These are phyloP conservation scores for Xerocomus spinulosus DNA, from an alignment of 768 basidiomycete genomes.

Conservation along the genomic window DNA sequence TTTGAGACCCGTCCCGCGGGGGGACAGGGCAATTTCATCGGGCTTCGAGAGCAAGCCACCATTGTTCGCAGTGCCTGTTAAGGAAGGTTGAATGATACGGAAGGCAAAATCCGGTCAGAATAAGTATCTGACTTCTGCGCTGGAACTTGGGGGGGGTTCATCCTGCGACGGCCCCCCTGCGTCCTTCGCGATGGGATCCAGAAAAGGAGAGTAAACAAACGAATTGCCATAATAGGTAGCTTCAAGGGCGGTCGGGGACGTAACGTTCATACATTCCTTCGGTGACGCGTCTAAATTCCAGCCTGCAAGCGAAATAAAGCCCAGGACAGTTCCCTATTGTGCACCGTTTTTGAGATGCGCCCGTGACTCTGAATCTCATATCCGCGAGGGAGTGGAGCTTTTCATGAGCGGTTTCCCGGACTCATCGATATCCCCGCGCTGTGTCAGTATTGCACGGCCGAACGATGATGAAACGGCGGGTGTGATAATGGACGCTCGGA, in stretches of 20 bases:
- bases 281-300: conserved; percentile 30
- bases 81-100: conserved; percentile 33
- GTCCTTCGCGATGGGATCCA: conserved; percentile 25
- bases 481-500: conserved; percentile 22
- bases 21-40: conserved; percentile 13
- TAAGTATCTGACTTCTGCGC: conserved; percentile 31
- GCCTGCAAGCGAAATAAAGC: conserved; percentile 25
- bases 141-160: conserved; percentile 27
- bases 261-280: conserved; percentile 27
- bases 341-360: conserved; percentile 10
- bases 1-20: conserved; percentile 26
- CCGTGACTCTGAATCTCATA: conserved; percentile 16
- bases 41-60: conserved; percentile 22
- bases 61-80: conserved; percentile 30
- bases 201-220: conserved; percentile 35
- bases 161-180: conserved; percentile 25
- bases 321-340: conserved; percentile 21
- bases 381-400: conserved; percentile 16
- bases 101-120: conserved; percentile 26
- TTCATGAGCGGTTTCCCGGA: conserved; percentile 16
- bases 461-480: conserved; percentile 18
- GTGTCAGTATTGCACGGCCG: conserved; percentile 5
- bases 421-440: conserved; percentile 12
- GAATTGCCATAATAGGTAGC: conserved; percentile 34
- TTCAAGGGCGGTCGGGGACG: conserved; percentile 34